A percentile compares a stretch with the other conserved stretches of the same genome.
Conservation (phyloP, 305 asterid species). For the Fraxinus albicans region DNA sequence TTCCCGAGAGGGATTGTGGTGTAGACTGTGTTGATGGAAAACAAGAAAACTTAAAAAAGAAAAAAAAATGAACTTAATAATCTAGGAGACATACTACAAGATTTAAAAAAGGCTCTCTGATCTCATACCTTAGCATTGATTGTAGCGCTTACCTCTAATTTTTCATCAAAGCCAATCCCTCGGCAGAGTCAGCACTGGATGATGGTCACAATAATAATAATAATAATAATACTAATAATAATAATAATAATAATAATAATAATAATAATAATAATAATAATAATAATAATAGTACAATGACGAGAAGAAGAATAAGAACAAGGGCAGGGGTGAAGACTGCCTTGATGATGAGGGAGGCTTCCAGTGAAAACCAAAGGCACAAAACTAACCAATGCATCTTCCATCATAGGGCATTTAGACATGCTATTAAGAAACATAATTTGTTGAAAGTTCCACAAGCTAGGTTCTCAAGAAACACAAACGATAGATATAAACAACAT, state of each 20-base stretch:
- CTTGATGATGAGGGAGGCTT: constrained; percentile 30
- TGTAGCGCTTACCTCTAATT: too few relatives aligned
- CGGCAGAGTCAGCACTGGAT: background rate
- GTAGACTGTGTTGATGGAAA: too few relatives aligned
- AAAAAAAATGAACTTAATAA: too few relatives aligned
- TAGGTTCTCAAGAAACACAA: background rate
- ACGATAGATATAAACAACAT: background rate
- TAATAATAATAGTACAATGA: background rate
- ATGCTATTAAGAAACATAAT: background rate
- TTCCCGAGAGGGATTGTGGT: too few relatives aligned
- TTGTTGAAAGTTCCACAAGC: background rate
- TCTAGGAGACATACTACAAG: too few relatives aligned
- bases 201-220: constrained; percentile 2
- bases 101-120: too few relatives aligned
- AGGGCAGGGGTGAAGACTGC: background rate
- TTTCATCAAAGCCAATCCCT: too few relatives aligned
- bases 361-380: constrained; percentile 25
- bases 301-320: background rate
- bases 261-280: too few relatives aligned
- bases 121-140: too few relatives aligned
- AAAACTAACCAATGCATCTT: background rate
- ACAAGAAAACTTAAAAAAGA: too few relatives aligned
- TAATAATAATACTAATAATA: too few relatives aligned
- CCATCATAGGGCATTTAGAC: constrained; percentile 30
- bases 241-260: too few relatives aligned